phyloP scores from a whole-genome alignment of 441 rosid species.

The Corymbia citriodora region DNA sequence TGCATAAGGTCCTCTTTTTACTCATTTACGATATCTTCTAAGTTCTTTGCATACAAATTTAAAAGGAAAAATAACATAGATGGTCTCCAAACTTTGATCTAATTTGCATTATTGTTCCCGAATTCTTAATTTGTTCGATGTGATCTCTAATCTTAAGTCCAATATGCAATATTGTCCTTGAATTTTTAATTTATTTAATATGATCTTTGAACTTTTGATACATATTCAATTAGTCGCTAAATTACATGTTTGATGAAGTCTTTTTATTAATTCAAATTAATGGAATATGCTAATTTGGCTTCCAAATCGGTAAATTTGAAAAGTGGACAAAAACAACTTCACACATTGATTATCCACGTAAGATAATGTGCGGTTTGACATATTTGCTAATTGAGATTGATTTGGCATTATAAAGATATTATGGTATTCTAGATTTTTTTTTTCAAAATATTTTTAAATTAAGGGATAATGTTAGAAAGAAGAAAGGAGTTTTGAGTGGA shows the following conservation, averaged over 20 bases:
- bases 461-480: background rate
- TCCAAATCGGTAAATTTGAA: background rate
- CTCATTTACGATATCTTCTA: background rate
- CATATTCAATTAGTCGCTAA: background rate
- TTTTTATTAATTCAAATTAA: background rate
- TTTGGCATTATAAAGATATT: background rate
- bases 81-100: background rate
- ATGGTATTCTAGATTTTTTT: background rate
- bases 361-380: background rate
- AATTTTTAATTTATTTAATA: background rate
- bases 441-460: background rate
- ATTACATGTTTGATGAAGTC: background rate
- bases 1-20: background rate
- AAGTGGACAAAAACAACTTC: background rate
- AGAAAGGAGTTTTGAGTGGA: background rate
- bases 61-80: rapidly evolving
- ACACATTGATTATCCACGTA: background rate
- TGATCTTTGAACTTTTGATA: background rate
- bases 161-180: no score
- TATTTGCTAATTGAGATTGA: background rate
- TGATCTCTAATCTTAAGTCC: background rate
- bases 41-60: background rate
- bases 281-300: background rate
- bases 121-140: background rate
- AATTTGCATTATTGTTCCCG: rapidly evolving